A percentile compares a stretch with the other conserved stretches of the same genome.
Evolutionary conservation across 148 eudicot species (phyloP).

Genomic region (Bassia scoparia): DNA sequence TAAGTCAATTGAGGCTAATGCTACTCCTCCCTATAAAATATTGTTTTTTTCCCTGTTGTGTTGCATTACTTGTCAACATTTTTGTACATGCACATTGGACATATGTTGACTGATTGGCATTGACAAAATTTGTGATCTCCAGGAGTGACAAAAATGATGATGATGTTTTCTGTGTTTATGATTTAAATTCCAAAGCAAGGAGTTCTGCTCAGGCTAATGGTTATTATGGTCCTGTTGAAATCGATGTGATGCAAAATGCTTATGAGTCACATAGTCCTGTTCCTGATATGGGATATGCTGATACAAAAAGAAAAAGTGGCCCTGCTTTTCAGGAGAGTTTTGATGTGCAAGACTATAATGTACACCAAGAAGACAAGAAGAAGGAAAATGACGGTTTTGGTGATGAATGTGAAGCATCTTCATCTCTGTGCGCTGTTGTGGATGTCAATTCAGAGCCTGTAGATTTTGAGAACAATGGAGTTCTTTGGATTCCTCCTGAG

Average conservation of each 20-base stretch:
- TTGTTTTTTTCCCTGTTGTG: background rate
- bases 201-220: conserved; percentile 44
- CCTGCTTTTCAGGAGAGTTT: conserved; percentile 42
- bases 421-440: conserved; percentile 54
- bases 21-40: background rate
- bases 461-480: conserved; percentile 88
- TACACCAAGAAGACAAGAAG: conserved; percentile 36
- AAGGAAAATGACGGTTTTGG: conserved; percentile 47
- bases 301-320: conserved; percentile 40
- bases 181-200: conserved; percentile 34
- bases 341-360: conserved; percentile 42
- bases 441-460: conserved; percentile 71
- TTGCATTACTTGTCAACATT: background rate
- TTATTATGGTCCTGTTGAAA: conserved; percentile 40
- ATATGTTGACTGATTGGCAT: background rate
- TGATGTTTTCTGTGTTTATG: conserved; percentile 52
- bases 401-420: conserved; percentile 68
- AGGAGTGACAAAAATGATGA: conserved; percentile 67
- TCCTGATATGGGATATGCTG: conserved; percentile 51
- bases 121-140: conserved; percentile 10
- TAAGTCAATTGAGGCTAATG: background rate
- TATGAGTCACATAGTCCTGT: conserved; percentile 45
- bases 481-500: conserved; percentile 98
- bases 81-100: background rate
- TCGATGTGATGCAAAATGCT: conserved; percentile 39